Base-by-base conservation (phyloP, 2,329 filamentous ascomycete genomes). In the Ophioceras dolichostomum region DNA sequence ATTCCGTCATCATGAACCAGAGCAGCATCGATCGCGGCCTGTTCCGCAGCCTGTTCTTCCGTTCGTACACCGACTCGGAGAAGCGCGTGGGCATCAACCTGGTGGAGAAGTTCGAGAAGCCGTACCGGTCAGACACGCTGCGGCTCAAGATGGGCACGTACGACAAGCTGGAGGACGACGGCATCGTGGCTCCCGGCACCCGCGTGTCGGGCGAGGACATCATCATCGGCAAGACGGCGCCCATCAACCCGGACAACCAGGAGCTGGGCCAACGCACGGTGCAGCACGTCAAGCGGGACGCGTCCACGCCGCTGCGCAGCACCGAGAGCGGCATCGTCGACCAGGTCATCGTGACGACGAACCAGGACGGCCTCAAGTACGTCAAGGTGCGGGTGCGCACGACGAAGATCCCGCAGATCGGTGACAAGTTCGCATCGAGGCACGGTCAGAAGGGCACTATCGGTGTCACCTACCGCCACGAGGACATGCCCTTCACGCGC, bases 1-100 rank as follows among this genome's bases (percentile, higher is more conserved):
- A 98, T 77, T 98, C 91, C 47, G 89, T 98, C 48, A 94, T 98
- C 52, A 96, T 98, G 91, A 98, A 98, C 60, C 91, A 98, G 65
- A 95, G 87, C 64, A 94, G 87, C 60, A 96, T 98, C 52, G 91
- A 98, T 59, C 83, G 91, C 53, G 91, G 91, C 44, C 70, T 98
- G 4, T 98, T 98, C 79, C 77, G 93, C 53, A 95, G 87, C 73
- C 64, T 98, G 38, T 98, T 96, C 68, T 98, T 94, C 74, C 80
- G 93, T 48, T 87, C 89, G 10, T 98, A 98, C 61, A 93, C 87
- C 22, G 91, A 98, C 54, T 86, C 87, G 47, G 91, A 98, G 64
- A 96, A 96, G 70, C 82, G 86, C 46, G 82, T 98, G 21, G 91
- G 91, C 44, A 83, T 96, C 64, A 86, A 87, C 47, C 80, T 93